A percentile compares a stretch with the other conserved stretches of the same genome.
Conservation (phyloP, 805 yeast genomes). For the Kazachstania africana region DNA sequence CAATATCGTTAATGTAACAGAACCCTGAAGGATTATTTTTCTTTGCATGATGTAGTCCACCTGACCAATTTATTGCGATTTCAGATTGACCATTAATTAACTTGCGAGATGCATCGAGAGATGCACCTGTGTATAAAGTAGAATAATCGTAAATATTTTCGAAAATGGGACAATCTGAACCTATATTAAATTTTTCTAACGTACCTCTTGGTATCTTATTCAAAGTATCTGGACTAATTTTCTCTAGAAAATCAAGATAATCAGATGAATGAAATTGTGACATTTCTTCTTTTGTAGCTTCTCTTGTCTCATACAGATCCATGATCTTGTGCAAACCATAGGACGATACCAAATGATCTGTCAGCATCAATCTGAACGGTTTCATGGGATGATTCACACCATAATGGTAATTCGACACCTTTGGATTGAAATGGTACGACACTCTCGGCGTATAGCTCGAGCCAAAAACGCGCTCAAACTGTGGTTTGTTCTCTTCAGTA, state of each 20-base stretch:
- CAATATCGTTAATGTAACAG: conserved; percentile 85
- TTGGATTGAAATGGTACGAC: conserved; percentile 80
- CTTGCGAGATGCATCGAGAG: conserved; percentile 81
- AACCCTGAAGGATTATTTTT: conserved; percentile 85
- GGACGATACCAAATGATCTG: conserved; percentile 79
- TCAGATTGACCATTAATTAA: conserved; percentile 74
- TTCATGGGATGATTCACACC: conserved; percentile 98
- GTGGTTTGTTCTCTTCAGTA: conserved; percentile 33
- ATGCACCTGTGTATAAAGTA: conserved; percentile 77
- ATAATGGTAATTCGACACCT: conserved; percentile 71
- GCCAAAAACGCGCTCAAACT: conserved; percentile 38
- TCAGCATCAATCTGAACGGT: conserved; percentile 85
- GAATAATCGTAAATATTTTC: conserved; percentile 70
- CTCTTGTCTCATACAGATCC: conserved; percentile 79
- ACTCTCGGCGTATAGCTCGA: conserved; percentile 44
- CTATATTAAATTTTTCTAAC: conserved; percentile 71
- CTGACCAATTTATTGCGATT: conserved; percentile 87
- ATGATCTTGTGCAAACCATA: conserved; percentile 79
- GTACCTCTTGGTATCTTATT: conserved; percentile 39
- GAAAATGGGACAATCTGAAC: conserved; percentile 85
- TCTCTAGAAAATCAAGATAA: conserved; percentile 63
- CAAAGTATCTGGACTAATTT: conserved; percentile 63
- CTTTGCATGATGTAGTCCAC: conserved; percentile 89
- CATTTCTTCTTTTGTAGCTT: conserved; percentile 74
- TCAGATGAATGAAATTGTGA: conserved; percentile 78